Conservation (phyloP, 2,329 filamentous ascomycete species). For the Dichotomopilus funicola region DNA sequence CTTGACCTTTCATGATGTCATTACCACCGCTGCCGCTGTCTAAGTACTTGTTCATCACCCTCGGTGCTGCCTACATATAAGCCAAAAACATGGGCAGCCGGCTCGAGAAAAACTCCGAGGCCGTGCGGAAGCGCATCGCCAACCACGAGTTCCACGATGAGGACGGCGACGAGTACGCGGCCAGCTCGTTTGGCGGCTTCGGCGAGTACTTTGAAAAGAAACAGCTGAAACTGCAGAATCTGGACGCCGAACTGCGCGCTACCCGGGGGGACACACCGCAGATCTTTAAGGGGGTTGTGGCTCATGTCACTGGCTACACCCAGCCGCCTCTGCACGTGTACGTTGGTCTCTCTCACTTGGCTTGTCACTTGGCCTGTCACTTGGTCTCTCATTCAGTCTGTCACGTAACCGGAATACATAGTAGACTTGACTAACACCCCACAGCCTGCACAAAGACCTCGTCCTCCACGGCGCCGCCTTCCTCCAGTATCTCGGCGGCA, state of each 20-base stretch:
- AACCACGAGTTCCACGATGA: constrained; percentile 70
- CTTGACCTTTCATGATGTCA: constrained; percentile 16
- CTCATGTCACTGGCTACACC: constrained; percentile 91
- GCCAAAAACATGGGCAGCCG: constrained; percentile 48
- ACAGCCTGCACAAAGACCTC: constrained; percentile 69
- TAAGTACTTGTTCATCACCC: constrained; percentile 28
- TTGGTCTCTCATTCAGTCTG: too few relatives aligned
- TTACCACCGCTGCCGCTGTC: constrained; percentile 2
- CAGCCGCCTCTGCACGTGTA: constrained; percentile 81
- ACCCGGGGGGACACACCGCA: constrained; percentile 63
- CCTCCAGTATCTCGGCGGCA: constrained; percentile 88
- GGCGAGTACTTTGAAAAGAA: constrained; percentile 89
- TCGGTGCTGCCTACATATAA: not conserved
- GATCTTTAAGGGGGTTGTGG: constrained; percentile 87
- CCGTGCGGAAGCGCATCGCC: constrained; percentile 56
- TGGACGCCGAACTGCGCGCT: constrained; percentile 74
- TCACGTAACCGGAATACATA: too few relatives aligned
- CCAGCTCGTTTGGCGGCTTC: constrained; percentile 83
- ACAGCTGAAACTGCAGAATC: constrained; percentile 94
- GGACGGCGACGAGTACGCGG: constrained; percentile 83
- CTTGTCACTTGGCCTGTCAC: too few relatives aligned
- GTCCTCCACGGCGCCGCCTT: constrained; percentile 93
- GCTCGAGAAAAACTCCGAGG: constrained; percentile 57
- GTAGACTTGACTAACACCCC: constrained; percentile 5
- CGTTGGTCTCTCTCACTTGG: constrained; percentile 20